These are phyloP conservation scores for Durio zibethinus DNA, from an alignment of 345 rosid species.

Conservation along the genomic window DNA sequence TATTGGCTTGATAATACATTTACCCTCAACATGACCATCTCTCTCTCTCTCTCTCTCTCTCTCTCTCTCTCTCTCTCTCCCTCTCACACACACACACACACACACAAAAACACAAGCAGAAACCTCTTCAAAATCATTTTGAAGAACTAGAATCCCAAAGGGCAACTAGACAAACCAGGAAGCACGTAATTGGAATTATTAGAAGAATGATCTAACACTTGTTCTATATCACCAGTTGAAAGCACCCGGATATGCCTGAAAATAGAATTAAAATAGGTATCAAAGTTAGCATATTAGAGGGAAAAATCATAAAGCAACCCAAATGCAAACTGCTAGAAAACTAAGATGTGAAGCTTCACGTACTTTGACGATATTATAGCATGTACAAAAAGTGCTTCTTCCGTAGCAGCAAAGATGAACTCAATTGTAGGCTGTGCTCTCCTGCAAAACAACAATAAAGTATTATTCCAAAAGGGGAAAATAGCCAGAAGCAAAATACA, in stretches of 20 bases:
- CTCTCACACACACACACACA: neutral
- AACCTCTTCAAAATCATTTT: neutral
- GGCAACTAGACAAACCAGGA: slow-evolving; percentile 64
- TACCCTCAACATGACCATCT: neutral
- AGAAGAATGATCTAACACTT: slow-evolving; percentile 53
- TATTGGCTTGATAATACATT: neutral
- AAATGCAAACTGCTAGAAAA: slow-evolving; percentile 17
- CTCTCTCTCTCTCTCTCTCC: neutral
- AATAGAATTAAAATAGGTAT: slow-evolving; percentile 9
- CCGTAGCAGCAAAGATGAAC: slow-evolving; percentile 92
- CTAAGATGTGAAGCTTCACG: slow-evolving; percentile 33
- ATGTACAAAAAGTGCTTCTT: slow-evolving; percentile 90
- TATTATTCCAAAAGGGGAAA: slow-evolving; percentile 5
- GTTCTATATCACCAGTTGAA: slow-evolving; percentile 73
- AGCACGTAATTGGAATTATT: slow-evolving; percentile 52
- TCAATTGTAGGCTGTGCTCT: slow-evolving; percentile 85
- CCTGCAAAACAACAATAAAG: slow-evolving; percentile 45
- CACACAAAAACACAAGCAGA: neutral
- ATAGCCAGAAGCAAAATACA: neutral
- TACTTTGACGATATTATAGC: slow-evolving; percentile 86
- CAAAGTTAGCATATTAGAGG: slow-evolving; percentile 18
- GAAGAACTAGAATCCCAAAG: neutral
- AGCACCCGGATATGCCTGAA: slow-evolving; percentile 80
- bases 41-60: neutral
- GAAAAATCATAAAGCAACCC: slow-evolving; percentile 14